These are phyloP conservation scores for Sporobolomyces roseus DNA, from an alignment of 768 basidiomycete genomes.

Conservation along the genomic window DNA sequence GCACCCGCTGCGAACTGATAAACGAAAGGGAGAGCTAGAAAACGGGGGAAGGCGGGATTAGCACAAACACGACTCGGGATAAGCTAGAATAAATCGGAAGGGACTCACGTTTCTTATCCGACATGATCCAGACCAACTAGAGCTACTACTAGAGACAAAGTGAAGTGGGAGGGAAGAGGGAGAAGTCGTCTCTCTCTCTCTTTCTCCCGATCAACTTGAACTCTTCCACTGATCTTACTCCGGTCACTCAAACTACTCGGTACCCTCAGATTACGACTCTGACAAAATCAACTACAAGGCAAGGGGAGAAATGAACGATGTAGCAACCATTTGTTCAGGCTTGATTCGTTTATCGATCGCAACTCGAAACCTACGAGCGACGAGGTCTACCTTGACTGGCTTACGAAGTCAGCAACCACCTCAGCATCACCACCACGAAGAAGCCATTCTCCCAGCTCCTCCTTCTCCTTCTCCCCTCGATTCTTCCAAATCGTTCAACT, in stretches of 20 bases:
- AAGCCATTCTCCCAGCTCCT: too few relatives aligned
- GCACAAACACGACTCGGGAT: background rate
- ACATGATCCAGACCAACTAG: background rate
- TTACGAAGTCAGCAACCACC: background rate
- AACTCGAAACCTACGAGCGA: background rate
- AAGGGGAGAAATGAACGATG: constrained; percentile 12
- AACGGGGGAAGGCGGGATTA: background rate
- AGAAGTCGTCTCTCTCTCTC: background rate
- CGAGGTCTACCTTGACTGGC: background rate
- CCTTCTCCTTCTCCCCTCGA: background rate
- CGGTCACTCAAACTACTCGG: background rate
- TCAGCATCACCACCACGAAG: background rate
- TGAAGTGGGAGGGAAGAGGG: background rate
- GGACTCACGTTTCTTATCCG: constrained; percentile 30
- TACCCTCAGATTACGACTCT: too few relatives aligned
- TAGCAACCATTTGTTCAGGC: constrained; percentile 6
- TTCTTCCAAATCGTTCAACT: background rate
- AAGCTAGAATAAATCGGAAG: background rate
- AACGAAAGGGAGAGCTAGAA: constrained; percentile 50
- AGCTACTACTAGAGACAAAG: background rate
- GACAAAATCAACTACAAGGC: background rate
- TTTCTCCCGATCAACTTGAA: background rate
- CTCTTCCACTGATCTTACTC: background rate
- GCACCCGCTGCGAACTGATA: constrained; percentile 92
- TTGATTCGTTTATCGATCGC: constrained; percentile 9